phyloP scores from a whole-genome alignment of 2,329 filamentous ascomycete species.

The Mycosphaerella sp. region DNA sequence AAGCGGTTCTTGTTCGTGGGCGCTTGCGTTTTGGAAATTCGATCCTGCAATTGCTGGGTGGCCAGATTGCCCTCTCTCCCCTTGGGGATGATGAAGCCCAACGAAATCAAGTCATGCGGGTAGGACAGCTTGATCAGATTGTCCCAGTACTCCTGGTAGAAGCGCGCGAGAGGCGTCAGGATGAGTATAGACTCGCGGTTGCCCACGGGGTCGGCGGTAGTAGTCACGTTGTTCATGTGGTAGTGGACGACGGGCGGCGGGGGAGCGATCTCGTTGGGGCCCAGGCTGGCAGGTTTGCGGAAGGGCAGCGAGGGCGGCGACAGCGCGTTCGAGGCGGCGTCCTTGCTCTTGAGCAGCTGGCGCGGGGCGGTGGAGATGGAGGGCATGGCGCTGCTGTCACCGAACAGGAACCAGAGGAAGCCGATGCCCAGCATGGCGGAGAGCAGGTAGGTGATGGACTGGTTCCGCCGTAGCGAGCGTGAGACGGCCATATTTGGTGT shows the following conservation, averaged over 20 bases:
- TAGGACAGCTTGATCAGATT: conserved; percentile 79
- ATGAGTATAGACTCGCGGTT: conserved; percentile 85
- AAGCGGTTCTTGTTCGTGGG: conserved; percentile 77
- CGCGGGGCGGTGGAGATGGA: conserved; percentile 42
- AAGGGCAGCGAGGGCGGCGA: conserved; percentile 71
- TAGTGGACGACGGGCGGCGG: conserved; percentile 88
- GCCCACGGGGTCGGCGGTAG: conserved; percentile 64
- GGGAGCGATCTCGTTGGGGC: conserved; percentile 48
- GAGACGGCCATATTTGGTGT: conserved; percentile 47
- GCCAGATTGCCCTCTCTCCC: conserved; percentile 86
- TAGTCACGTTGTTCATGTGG: conserved; percentile 91
- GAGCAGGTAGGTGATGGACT: conserved; percentile 67
- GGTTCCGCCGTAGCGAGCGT: conserved; percentile 71
- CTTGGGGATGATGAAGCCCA: conserved; percentile 95
- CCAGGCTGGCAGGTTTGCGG: conserved; percentile 56
- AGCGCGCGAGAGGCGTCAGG: conserved; percentile 84
- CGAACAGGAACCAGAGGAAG: conserved; percentile 47
- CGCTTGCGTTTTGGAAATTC: conserved; percentile 79
- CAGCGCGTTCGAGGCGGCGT: conserved; percentile 61
- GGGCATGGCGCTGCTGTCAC: conserved; percentile 57
- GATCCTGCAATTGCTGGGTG: conserved; percentile 72
- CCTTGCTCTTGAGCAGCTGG: conserved; percentile 46
- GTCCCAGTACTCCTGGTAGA: conserved; percentile 94
- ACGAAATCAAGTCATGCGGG: conserved; percentile 87
- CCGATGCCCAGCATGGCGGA: conserved; percentile 64